These are phyloP conservation scores for Arthonia radiata DNA, from an alignment of 495 filamentous ascomycete genomes.

Conservation along the genomic window DNA sequence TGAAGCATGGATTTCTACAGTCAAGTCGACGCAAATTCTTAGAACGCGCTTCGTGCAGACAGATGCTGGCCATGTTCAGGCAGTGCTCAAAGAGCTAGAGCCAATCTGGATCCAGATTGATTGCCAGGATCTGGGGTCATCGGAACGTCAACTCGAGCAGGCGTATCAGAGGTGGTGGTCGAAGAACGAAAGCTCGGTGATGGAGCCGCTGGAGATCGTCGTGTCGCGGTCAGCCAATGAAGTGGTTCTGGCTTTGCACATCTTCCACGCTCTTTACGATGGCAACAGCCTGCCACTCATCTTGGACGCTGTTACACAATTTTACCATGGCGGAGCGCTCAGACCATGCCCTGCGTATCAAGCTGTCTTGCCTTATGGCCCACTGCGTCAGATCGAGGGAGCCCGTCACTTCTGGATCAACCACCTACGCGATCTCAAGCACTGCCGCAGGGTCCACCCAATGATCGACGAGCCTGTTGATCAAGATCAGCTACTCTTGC, in stretches of 20 bases:
- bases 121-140: slow-evolving; percentile 7
- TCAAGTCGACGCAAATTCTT: slow-evolving; percentile 28
- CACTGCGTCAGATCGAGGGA: slow-evolving; percentile 24
- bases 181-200: slow-evolving; percentile 9
- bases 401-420: slow-evolving; percentile 43
- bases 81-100: no score
- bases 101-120: slow-evolving; percentile 23
- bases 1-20: slow-evolving; percentile 23
- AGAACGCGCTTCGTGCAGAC: slow-evolving; percentile 41
- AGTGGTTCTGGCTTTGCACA: slow-evolving; percentile 27
- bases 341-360: slow-evolving; percentile 22
- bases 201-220: slow-evolving; percentile 19
- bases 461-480: slow-evolving; percentile 1
- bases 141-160: slow-evolving; percentile 11
- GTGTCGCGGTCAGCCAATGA: slow-evolving; percentile 12
- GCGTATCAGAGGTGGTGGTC: slow-evolving; percentile 19
- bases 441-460: slow-evolving; percentile 4
- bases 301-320: slow-evolving; percentile 25
- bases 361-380: slow-evolving; percentile 26
- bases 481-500: slow-evolving; percentile 1
- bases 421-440: slow-evolving; percentile 20
- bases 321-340: slow-evolving; percentile 16
- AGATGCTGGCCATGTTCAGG: no score
- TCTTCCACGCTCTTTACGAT: slow-evolving; percentile 81
- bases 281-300: slow-evolving; percentile 50